Evolutionary conservation across 1,284 basidiomycete species (phyloP).

Genomic region (Vanrija sp.): DNA sequence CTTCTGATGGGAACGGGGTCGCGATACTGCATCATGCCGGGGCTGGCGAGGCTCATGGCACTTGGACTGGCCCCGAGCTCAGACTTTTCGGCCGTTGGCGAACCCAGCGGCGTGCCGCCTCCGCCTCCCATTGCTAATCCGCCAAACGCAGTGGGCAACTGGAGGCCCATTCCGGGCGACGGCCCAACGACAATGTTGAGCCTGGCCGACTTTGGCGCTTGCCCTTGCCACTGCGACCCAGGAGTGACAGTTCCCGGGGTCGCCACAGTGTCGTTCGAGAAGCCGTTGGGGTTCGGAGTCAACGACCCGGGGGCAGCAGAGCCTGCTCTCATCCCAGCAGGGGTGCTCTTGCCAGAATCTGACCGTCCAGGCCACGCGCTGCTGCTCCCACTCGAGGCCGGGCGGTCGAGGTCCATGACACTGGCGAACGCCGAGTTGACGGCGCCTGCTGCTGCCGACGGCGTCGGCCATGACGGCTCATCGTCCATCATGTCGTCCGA

Average conservation of each 20-base stretch:
- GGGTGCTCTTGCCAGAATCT: slow-evolving; percentile 15
- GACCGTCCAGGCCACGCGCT: slow-evolving; percentile 3
- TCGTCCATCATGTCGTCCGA: slow-evolving; percentile 33
- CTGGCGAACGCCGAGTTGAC: slow-evolving; percentile 44
- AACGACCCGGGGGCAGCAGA: too few species aligned
- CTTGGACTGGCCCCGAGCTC: slow-evolving; percentile 23
- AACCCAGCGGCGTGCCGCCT: slow-evolving; percentile 33
- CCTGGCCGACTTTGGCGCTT: too few species aligned
- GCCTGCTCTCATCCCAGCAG: not conserved
- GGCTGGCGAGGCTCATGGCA: slow-evolving; percentile 5
- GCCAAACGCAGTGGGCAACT: slow-evolving; percentile 39
- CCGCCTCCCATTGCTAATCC: slow-evolving; percentile 34
- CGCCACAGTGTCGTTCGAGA: not conserved
- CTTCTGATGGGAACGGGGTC: slow-evolving; percentile 36
- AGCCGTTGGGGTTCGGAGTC: not conserved
- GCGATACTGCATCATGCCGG: slow-evolving; percentile 45
- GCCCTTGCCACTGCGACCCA: too few species aligned
- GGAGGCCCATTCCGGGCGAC: slow-evolving; percentile 30
- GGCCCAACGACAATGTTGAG: not conserved
- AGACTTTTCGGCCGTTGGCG: slow-evolving; percentile 37
- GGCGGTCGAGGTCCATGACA: slow-evolving; percentile 46
- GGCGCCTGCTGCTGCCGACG: slow-evolving; percentile 18
- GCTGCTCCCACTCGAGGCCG: slow-evolving; percentile 10
- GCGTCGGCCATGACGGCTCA: slow-evolving; percentile 10
- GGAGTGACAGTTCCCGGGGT: too few species aligned